phyloP scores from a whole-genome alignment of 129 eudicot genomes.

The Dittrichia graveolens region DNA sequence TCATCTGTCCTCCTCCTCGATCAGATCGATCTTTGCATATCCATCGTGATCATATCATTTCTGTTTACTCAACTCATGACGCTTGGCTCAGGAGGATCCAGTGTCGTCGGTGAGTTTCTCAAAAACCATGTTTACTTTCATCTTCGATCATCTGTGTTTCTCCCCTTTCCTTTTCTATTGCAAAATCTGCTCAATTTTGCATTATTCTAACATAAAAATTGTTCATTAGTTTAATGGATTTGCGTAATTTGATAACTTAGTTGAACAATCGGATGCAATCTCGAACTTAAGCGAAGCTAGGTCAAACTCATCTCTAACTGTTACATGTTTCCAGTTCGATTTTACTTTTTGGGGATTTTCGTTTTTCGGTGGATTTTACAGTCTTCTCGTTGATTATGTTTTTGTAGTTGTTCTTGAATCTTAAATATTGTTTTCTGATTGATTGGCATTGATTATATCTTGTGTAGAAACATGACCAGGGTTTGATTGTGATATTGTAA shows the following conservation, averaged over 20 bases:
- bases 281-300: conserved; percentile 25
- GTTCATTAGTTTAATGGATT: background rate
- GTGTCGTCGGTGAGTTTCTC: conserved; percentile 66
- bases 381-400: background rate
- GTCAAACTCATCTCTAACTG: conserved; percentile 16
- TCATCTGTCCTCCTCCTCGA: conserved; percentile 32
- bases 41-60: background rate
- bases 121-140: background rate
- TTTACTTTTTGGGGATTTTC: conserved; percentile 13
- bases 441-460: background rate
- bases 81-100: conserved; percentile 87
- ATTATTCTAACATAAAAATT: background rate
- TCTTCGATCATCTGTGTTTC: conserved; percentile 14
- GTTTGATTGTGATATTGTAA: conserved; percentile 15
- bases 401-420: conserved; percentile 7
- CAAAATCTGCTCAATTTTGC: conserved; percentile 2
- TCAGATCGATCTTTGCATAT: conserved; percentile 42
- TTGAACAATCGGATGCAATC: background rate
- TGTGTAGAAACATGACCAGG: background rate
- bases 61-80: conserved; percentile 50
- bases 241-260: background rate
- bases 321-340: conserved; percentile 18
- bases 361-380: background rate
- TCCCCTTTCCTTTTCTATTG: background rate
- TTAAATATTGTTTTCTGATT: conserved; percentile 5